Percentiles rank a stretch among this genome's conserved stretches.
These are phyloP conservation scores for Fusarium aywerte DNA, from an alignment of 2,329 filamentous ascomycete species.

Conservation along the genomic window DNA sequence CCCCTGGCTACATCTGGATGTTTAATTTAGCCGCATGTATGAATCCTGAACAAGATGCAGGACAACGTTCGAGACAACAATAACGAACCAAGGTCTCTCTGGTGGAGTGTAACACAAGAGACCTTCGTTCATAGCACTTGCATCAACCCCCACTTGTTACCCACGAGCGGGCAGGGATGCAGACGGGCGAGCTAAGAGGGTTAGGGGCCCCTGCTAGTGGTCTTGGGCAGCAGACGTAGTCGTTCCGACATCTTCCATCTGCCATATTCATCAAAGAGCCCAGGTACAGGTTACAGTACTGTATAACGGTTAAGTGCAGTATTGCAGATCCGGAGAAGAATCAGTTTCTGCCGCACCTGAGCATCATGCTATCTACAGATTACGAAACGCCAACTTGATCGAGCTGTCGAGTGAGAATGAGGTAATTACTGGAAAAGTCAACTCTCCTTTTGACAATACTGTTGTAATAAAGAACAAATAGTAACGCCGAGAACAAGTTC, in stretches of 20 bases:
- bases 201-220: constrained; percentile 12
- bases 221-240: constrained; percentile 24
- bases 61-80: constrained; percentile 37
- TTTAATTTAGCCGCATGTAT: constrained; percentile 46
- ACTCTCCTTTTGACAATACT: background rate
- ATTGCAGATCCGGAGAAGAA: background rate
- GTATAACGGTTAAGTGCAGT: background rate
- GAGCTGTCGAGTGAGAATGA: background rate
- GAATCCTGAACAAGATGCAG: constrained; percentile 27
- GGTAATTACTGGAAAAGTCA: background rate
- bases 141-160: constrained; percentile 45
- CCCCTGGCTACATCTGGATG: constrained; percentile 41
- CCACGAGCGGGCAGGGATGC: constrained; percentile 43
- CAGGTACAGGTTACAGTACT: background rate
- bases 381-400: background rate
- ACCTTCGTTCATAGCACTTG: constrained; percentile 39
- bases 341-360: background rate
- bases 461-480: constrained; percentile 14
- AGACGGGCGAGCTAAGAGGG: constrained; percentile 25
- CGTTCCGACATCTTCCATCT: constrained; percentile 43
- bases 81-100: constrained; percentile 18
- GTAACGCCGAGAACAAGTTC: constrained; percentile 21
- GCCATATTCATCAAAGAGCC: constrained; percentile 9
- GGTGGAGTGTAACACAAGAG: constrained; percentile 26
- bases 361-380: background rate